A percentile compares a stretch with the other conserved stretches of the same genome.
These are phyloP conservation scores for Phaeosphaeriaceae sp. DNA, from an alignment of 2,329 filamentous ascomycete species.

Conservation along the genomic window DNA sequence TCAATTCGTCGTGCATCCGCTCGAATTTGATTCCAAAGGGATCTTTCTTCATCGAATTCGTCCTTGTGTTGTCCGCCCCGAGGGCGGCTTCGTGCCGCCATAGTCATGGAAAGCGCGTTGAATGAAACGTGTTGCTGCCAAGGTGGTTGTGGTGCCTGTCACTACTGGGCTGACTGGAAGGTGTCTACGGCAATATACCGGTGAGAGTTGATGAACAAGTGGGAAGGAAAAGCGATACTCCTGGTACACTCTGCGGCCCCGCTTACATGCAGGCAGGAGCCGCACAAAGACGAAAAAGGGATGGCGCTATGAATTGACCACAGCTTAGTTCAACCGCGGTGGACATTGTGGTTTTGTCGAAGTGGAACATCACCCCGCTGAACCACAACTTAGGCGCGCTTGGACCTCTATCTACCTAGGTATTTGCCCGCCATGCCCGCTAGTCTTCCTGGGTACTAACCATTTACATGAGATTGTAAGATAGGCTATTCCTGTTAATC, in stretches of 20 bases:
- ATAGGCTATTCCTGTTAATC: too few species aligned
- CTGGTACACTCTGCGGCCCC: not conserved
- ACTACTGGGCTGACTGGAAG: not conserved
- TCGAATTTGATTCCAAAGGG: constrained; percentile 57
- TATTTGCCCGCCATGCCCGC: too few species aligned
- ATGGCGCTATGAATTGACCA: constrained; percentile 17
- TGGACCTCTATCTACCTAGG: too few species aligned
- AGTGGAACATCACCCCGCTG: constrained; percentile 2
- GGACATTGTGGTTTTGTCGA: constrained; percentile 24
- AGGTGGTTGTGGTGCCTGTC: not conserved
- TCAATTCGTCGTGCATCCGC: constrained; percentile 55
- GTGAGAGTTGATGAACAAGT: constrained; percentile 1
- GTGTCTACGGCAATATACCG: not conserved
- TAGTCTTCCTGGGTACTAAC: too few species aligned
- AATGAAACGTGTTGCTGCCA: not conserved
- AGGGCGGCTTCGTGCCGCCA: constrained; percentile 55
- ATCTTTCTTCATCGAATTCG: constrained; percentile 58
- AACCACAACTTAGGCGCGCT: not conserved
- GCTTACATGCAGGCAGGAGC: constrained; percentile 6
- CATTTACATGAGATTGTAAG: too few species aligned
- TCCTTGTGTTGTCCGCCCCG: constrained; percentile 54
- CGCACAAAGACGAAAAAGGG: constrained; percentile 30
- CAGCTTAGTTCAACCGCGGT: constrained; percentile 29
- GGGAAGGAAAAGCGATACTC: not conserved
- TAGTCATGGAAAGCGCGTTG: constrained; percentile 27